phyloP scores from a whole-genome alignment of 306 rosid genomes.

The Fragaria vesca region DNA sequence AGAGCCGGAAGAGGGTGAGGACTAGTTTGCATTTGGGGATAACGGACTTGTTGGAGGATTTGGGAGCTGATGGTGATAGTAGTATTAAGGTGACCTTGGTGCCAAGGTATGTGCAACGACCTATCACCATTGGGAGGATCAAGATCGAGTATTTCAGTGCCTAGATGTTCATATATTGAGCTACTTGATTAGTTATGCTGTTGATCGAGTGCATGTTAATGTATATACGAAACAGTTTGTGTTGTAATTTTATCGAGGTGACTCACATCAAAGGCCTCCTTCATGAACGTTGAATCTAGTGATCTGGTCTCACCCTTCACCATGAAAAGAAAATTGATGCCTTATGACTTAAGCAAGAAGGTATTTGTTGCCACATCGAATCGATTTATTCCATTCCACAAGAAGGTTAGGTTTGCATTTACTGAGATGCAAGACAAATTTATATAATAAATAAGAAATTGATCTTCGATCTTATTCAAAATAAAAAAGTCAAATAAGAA shows the following conservation, averaged over 20 bases:
- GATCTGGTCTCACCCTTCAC: not conserved
- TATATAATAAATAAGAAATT: not conserved
- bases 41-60: conserved; percentile 54
- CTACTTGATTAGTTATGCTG: not conserved
- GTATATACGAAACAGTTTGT: not conserved
- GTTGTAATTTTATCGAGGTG: not conserved
- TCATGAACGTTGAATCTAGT: not conserved
- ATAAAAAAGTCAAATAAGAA: not conserved
- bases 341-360: not conserved
- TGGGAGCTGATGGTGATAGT: conserved; percentile 61
- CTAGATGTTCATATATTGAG: not conserved
- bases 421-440: not conserved
- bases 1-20: conserved; percentile 25
- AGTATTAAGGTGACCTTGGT: conserved; percentile 59
- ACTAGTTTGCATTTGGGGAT: conserved; percentile 52
- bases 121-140: conserved; percentile 30
- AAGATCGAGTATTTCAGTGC: conserved; percentile 19
- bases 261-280: not conserved
- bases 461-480: too few relatives aligned
- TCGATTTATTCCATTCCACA: not conserved
- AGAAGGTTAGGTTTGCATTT: not conserved
- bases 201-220: not conserved
- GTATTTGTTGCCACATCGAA: not conserved
- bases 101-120: conserved; percentile 47
- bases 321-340: not conserved